These are phyloP conservation scores for Coemansia sp. DNA, from an alignment of 192 early-diverging fungal species.

Conservation along the genomic window DNA sequence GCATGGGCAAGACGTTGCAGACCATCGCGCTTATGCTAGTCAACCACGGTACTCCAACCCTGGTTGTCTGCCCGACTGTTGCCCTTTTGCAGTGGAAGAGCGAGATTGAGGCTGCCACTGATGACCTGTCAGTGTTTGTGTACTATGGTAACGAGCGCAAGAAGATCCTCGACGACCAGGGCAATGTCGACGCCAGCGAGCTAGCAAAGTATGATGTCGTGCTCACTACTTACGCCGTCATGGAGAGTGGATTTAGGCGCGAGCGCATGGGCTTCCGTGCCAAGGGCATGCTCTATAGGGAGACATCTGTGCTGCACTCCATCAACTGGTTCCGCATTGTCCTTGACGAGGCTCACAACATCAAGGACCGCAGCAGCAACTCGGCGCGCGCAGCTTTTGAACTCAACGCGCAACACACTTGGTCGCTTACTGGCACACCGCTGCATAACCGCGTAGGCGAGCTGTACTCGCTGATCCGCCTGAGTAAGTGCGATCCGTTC, in stretches of 20 bases:
- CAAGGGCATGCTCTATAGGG: constrained; percentile 62
- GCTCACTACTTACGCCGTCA: constrained; percentile 73
- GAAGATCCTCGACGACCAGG: constrained; percentile 44
- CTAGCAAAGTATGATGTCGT: constrained; percentile 76
- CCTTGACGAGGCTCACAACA: constrained; percentile 86
- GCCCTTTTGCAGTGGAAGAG: constrained; percentile 87
- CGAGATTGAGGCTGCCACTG: constrained; percentile 71
- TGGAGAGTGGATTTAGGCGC: constrained; percentile 73
- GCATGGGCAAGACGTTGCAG: constrained; percentile 94
- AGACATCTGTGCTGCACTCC: constrained; percentile 66
- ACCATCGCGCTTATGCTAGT: constrained; percentile 78
- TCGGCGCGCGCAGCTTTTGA: constrained; percentile 85
- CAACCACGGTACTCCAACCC: constrained; percentile 66
- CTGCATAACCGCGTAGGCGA: constrained; percentile 95
- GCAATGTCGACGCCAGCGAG: constrained; percentile 14
- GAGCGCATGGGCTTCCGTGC: constrained; percentile 69
- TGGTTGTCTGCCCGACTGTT: constrained; percentile 86
- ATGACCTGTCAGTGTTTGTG: constrained; percentile 64
- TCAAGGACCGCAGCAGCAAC: constrained; percentile 84
- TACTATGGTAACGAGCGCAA: constrained; percentile 76
- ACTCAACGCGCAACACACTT: constrained; percentile 64
- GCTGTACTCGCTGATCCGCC: constrained; percentile 87
- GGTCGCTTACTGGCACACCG: constrained; percentile 90
- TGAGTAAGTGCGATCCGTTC: constrained; percentile 81
- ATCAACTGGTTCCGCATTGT: constrained; percentile 84